phyloP scores from a whole-genome alignment of 2,329 filamentous ascomycete genomes.

The Aphanoascus verrucosus region DNA sequence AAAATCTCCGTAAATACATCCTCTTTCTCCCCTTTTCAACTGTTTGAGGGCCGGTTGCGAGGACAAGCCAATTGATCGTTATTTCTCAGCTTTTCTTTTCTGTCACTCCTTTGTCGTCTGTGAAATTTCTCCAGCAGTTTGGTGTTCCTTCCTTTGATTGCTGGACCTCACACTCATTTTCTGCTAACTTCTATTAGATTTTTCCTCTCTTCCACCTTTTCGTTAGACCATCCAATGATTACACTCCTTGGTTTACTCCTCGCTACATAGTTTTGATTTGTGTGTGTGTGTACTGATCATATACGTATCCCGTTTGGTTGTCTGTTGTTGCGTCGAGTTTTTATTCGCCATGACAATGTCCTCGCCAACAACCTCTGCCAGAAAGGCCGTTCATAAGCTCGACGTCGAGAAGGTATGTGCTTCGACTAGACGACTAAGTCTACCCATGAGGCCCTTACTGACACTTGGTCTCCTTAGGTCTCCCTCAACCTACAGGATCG shows the following conservation, averaged over 20 bases:
- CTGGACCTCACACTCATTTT: conserved; percentile 1
- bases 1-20: neutral
- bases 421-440: neutral
- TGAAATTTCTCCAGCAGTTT: neutral
- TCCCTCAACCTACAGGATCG: conserved; percentile 86
- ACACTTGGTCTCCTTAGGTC: conserved; percentile 52
- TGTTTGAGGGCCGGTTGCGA: neutral
- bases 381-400: conserved; percentile 33
- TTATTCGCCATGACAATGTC: conserved; percentile 24
- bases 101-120: neutral
- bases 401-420: conserved; percentile 33
- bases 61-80: neutral
- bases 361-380: conserved; percentile 24
- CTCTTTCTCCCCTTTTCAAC: neutral
- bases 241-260: conserved; percentile 15
- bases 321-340: conserved; percentile 14
- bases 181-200: neutral
- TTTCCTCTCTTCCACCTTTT: conserved; percentile 3
- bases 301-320: neutral
- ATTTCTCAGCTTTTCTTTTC: neutral
- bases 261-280: conserved; percentile 1
- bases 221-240: conserved; percentile 1
- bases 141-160: conserved; percentile 1
- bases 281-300: neutral
- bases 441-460: conserved; percentile 12